A percentile compares a stretch with the other conserved stretches of the same genome.
These are phyloP conservation scores for Trametes cingulata DNA, from an alignment of 768 basidiomycete species.

Conservation along the genomic window DNA sequence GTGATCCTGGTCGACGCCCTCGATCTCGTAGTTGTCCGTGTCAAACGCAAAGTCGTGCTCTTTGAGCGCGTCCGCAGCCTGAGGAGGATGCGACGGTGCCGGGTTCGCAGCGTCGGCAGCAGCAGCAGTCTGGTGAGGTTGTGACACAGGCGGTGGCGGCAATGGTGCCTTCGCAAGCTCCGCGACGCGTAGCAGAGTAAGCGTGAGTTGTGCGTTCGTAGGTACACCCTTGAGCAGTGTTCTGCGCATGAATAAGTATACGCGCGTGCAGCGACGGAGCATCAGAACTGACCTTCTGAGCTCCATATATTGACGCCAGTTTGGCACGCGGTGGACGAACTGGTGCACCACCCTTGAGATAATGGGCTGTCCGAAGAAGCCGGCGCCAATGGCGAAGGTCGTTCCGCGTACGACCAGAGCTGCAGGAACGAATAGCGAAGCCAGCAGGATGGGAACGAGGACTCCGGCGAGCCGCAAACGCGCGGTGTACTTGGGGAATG, in stretches of 20 bases:
- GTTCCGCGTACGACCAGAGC: slow-evolving; percentile 33
- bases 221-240: slow-evolving; percentile 42
- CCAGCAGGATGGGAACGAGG: slow-evolving; percentile 32
- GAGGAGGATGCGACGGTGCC: slow-evolving; percentile 11
- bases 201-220: slow-evolving; percentile 45
- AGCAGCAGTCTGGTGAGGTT: slow-evolving; percentile 13
- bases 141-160: slow-evolving; percentile 36
- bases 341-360: slow-evolving; percentile 30
- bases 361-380: slow-evolving; percentile 44
- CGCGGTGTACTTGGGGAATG: slow-evolving; percentile 30
- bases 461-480: slow-evolving; percentile 35
- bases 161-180: slow-evolving; percentile 40
- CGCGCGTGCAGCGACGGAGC: background rate
- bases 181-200: slow-evolving; percentile 43
- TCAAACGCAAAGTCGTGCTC: slow-evolving; percentile 25
- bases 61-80: slow-evolving; percentile 18
- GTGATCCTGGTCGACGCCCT: slow-evolving; percentile 34
- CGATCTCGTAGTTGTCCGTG: slow-evolving; percentile 40
- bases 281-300: slow-evolving; percentile 36
- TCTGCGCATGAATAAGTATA: slow-evolving; percentile 15
- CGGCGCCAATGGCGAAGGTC: slow-evolving; percentile 36
- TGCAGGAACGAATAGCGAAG: slow-evolving; percentile 33
- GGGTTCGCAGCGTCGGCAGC: slow-evolving; percentile 5
- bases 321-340: slow-evolving; percentile 36
- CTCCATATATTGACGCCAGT: slow-evolving; percentile 40